Evolutionary conservation across 177 flowering plant species (phyloP), one percentile per base, ranked within the genome.

Genomic region (Telopea speciosissima): DNA sequence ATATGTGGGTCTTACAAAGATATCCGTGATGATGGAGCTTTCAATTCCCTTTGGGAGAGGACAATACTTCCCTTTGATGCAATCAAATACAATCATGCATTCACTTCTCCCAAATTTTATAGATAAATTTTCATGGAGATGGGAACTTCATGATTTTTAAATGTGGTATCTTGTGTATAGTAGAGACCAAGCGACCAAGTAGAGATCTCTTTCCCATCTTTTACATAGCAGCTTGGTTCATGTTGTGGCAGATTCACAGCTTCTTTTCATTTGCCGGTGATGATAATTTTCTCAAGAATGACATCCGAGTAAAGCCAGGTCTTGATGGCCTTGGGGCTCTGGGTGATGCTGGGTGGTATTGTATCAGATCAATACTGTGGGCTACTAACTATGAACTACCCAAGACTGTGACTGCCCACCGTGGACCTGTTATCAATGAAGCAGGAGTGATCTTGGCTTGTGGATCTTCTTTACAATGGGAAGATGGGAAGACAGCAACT

Each of bases 271-370:
- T 78, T 65, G 22, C 63, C 63, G 85, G 61, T 12, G 81, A 76
- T 68, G 28, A 74, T 49, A 13, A 13, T 49, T 49, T 11, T 49
- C 54, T 49, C 19, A 16, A 49, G 17, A 49, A 49, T 56, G 84
- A 93, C 78, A 89, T 93, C 61, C 90, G 98, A 8, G 89, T 88
- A 67, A 93, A 87, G 83, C 90, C 96, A 31, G 96, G 86, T 75
- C 96, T 91, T 13, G 97, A 91, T 71, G 83, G 76, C 16, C 91
- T 85, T 26, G 98, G 98, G 40, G 86, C 87, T 72, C 89, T 93
- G 26, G 98, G 98, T 2, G 98, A 93, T 71, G 63, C 68, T 5
- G 98, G 98, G 17, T 93, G 98, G 98, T 93, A 93, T 5, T 49
- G 54, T 72, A 84, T 85, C 73, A 69, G 96, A 58, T 74, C 86